phyloP scores from a whole-genome alignment of 345 rosid species.

The Chamaenerion angustifolium region DNA sequence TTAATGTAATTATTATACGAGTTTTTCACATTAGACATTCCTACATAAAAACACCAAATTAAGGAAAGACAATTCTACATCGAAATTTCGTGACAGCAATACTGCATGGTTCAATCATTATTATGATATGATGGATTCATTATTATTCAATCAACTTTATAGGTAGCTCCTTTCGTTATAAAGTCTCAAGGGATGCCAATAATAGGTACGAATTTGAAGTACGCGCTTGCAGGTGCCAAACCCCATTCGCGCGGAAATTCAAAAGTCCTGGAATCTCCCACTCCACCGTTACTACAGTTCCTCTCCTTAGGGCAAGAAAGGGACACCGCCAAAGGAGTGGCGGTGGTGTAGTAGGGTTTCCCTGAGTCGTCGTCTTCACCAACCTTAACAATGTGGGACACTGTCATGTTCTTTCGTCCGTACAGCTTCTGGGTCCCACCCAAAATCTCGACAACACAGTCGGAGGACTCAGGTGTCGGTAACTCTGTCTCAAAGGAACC shows the following conservation, averaged over 20 bases:
- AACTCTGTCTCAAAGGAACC: slow-evolving; percentile 54
- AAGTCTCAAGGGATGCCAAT: slow-evolving; percentile 60
- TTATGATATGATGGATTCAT: too few relatives aligned
- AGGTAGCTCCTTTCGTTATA: not conserved
- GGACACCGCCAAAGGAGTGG: slow-evolving; percentile 53
- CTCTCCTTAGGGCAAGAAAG: slow-evolving; percentile 25
- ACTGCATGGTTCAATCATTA: too few relatives aligned
- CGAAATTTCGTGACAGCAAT: too few relatives aligned
- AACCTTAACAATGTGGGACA: slow-evolving; percentile 32
- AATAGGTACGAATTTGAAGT: slow-evolving; percentile 67
- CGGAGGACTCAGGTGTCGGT: slow-evolving; percentile 20
- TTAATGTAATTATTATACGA: too few relatives aligned
- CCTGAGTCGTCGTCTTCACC: slow-evolving; percentile 3
- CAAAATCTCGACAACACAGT: slow-evolving; percentile 43
- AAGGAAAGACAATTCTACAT: too few relatives aligned
- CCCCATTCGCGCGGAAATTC: slow-evolving; percentile 84
- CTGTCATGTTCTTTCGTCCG: slow-evolving; percentile 24
- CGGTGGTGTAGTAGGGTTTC: slow-evolving; percentile 22
- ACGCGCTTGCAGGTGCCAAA: slow-evolving; percentile 74
- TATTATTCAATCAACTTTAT: too few relatives aligned
- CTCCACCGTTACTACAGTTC: slow-evolving; percentile 8
- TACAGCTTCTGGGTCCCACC: slow-evolving; percentile 55
- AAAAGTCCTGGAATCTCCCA: slow-evolving; percentile 51
- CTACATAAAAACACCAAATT: too few relatives aligned
- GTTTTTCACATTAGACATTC: too few relatives aligned